Evolutionary conservation across 495 filamentous ascomycete species (phyloP), one percentile per base, ranked within the genome.

Genomic region (Hypoxylon subgilvum): DNA sequence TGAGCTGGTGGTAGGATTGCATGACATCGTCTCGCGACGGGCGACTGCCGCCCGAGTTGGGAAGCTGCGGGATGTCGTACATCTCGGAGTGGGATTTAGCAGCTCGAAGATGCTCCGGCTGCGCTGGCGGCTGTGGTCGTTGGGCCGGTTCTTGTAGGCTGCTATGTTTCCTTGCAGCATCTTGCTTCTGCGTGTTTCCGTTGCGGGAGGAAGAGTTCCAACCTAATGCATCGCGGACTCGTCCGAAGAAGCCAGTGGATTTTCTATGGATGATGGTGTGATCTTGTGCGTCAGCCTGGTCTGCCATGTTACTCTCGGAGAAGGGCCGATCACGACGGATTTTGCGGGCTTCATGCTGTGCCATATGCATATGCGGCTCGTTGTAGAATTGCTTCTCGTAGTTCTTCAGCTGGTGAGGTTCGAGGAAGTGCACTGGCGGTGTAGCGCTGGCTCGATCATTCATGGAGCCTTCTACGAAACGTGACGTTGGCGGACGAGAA

Each of bases 391-490:
- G 72, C 30, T 50, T 63, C 65, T 78, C 74, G 57, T 65, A 76
- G 2, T 65, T 53, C 12, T 28, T 63, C 2, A 69, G 42, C 41
- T 79, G 74, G 7, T 77, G 76, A 6, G 82, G 78, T 6, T 76
- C 82, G 25, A 86, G 69, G 64, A 84, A 90, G 34, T 83, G 77
- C 23, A 75, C 71, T 6, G 88, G 88, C 30, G 88, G 88, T 60
- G 76, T 82, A 52, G 86, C 79, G 57, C 86, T 90, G 13, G 81
- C 77, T 52, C 86, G 83, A 68, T 92, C 88, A 66, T 84, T 88
- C 88, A 92, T 91, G 49, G 81, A 88, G 2, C 85, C 88, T 63
- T 92, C 88, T 3, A 86, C 70, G 63, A 92, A 92, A 22, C 82
- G 61, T 28, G 67, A 70, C 8, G 65, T 70, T 3, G 67, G 57